Percentiles rank a stretch among this genome's conserved stretches.
These are phyloP conservation scores for Aspergillus neotritici DNA, from an alignment of 2,329 filamentous ascomycete species.

Conservation along the genomic window DNA sequence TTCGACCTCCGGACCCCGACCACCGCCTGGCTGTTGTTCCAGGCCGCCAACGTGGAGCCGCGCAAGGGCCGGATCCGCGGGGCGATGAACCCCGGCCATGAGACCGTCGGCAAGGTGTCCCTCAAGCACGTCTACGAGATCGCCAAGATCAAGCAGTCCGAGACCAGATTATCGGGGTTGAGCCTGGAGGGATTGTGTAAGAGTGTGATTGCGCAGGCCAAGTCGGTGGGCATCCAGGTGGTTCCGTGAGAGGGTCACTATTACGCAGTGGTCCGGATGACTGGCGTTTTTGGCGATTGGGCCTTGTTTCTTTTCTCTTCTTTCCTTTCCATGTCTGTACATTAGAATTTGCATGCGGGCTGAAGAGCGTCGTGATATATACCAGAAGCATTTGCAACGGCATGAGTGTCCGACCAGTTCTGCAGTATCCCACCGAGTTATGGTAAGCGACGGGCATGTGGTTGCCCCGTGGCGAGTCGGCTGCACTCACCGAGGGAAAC, in stretches of 20 bases:
- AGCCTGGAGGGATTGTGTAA: slow-evolving; percentile 66
- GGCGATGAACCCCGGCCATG: slow-evolving; percentile 66
- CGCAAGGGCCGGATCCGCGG: slow-evolving; percentile 71
- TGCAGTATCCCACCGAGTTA: no score
- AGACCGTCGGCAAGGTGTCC: slow-evolving; percentile 76
- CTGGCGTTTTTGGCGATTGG: slow-evolving; percentile 10
- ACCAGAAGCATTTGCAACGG: slow-evolving; percentile 10
- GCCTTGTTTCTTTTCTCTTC: neutral
- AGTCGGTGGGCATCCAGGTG: slow-evolving; percentile 68
- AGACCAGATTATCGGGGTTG: slow-evolving; percentile 67
- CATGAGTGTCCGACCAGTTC: neutral
- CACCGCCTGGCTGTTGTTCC: slow-evolving; percentile 83
- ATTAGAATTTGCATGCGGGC: slow-evolving; percentile 22
- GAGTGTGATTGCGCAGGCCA: slow-evolving; percentile 68
- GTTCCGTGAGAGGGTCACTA: slow-evolving; percentile 47
- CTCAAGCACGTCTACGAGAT: slow-evolving; percentile 98
- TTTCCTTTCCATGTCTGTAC: slow-evolving; percentile 4
- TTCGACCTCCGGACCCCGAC: slow-evolving; percentile 92
- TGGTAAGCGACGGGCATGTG: no score
- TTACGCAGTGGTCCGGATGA: slow-evolving; percentile 7
- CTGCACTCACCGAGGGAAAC: no score
- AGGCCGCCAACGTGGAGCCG: slow-evolving; percentile 68
- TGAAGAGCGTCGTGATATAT: slow-evolving; percentile 18
- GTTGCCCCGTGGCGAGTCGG: no score
- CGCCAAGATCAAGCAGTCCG: slow-evolving; percentile 86